Evolutionary conservation across 2,329 filamentous ascomycete genomes (phyloP), one percentile per base, ranked within the genome.

Genomic region (Cercospora zeina): DNA sequence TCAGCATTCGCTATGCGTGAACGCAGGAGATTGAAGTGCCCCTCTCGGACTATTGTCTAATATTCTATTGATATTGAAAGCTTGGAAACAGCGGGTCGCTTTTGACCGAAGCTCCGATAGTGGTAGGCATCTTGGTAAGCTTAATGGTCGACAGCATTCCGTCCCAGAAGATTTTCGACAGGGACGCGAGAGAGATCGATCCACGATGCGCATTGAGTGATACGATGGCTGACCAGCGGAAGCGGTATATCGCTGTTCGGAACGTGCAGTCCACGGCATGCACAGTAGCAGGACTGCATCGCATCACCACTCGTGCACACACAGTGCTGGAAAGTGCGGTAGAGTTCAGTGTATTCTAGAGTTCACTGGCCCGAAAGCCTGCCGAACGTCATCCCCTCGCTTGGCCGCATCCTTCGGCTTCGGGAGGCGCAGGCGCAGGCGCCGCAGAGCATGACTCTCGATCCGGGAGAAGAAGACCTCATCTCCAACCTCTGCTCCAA

Each of bases 371-470:
- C 39, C 39, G 42, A 19, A 49, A 27, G 42, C 42, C 42, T 27
- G 14, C 54, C 33, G 54, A 19, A 42, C 36, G 54, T 56, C 54
- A 56, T 56, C 33, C 34, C 33, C 53, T 54, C 51, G 30, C 33
- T 36, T 54, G 30, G 42, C 21, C 42, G 21, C 21, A 49, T 49
- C 42, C 51, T 54, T 54, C 51, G 36, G 19, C 51, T 54, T 6
- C n/a, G n/a, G 24, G 24, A 3, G 24, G 24, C 24, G 24, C 24
- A 24, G 42, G 42, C 21, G 21, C 42, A 24, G 42, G 9, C 24
- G 24, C 24, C 24, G 51, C 30, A 16, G 53, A 37, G 39, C 54
- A 45, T 56, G 54, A 56, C 54, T 56, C 54, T 55, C 13, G 11
- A 45, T 42, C 37, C 1, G 19, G n/a, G 3, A 6, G 24, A 27